Conservation (phyloP, 441 rosid species). For the Pelargonium australe region DNA sequence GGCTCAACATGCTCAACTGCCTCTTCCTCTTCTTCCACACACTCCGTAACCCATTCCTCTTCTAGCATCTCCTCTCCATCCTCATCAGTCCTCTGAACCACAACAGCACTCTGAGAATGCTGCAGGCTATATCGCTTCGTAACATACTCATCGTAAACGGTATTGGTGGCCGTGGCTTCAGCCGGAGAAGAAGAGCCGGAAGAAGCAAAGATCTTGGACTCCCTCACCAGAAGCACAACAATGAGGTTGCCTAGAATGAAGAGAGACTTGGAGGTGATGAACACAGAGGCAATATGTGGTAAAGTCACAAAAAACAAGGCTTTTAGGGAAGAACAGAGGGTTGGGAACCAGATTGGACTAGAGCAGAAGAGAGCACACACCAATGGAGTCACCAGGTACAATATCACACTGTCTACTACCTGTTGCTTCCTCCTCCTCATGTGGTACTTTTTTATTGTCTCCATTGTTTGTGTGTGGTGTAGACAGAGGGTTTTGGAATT, state of each 20-base stretch:
- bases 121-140: constrained; percentile 17
- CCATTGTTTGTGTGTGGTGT: no score
- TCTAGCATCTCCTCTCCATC: constrained; percentile 10
- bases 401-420: constrained; percentile 20
- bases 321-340: constrained; percentile 18
- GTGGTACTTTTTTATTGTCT: no score
- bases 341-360: constrained; percentile 26
- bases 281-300: constrained; percentile 17
- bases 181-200: constrained; percentile 9
- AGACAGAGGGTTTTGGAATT: constrained; percentile 5
- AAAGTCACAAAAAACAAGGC: constrained; percentile 21
- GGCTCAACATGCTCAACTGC: constrained; percentile 16
- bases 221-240: constrained; percentile 26
- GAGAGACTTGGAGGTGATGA: constrained; percentile 26
- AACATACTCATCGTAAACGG: constrained; percentile 22
- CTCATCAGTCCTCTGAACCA: constrained; percentile 8
- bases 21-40: constrained; percentile 3
- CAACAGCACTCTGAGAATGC: constrained; percentile 7
- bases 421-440: constrained; percentile 32
- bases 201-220: constrained; percentile 32
- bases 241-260: constrained; percentile 37
- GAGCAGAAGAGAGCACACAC: constrained; percentile 25
- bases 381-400: constrained; percentile 18
- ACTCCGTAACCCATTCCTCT: constrained; percentile 9
- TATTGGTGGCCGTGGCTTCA: background rate